Evolutionary conservation across 2,329 filamentous ascomycete species (phyloP).

Genomic region (Microsporum audouinii): DNA sequence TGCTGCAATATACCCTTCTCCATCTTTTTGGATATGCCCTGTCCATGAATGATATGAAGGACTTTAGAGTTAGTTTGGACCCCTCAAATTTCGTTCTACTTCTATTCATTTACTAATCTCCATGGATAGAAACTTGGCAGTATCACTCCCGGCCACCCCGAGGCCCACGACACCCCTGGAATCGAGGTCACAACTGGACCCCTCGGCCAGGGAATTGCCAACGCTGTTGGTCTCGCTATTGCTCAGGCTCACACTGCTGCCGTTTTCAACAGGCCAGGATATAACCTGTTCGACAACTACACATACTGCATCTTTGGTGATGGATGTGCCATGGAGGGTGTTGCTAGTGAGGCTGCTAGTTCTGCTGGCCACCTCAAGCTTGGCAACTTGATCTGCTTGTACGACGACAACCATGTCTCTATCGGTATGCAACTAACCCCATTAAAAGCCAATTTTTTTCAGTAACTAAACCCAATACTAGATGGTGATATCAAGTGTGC

Average conservation of each 20-base stretch:
- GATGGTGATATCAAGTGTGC: conserved; percentile 92
- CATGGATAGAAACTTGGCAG: conserved; percentile 49
- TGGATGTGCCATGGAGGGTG: conserved; percentile 96
- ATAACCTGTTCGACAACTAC: conserved; percentile 86
- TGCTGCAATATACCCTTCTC: conserved; percentile 97
- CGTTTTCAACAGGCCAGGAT: conserved; percentile 93
- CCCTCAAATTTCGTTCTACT: not conserved
- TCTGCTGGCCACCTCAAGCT: conserved; percentile 93
- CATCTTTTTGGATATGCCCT: conserved; percentile 89
- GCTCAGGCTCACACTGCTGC: conserved; percentile 85
- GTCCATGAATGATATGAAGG: conserved; percentile 83
- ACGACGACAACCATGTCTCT: conserved; percentile 97
- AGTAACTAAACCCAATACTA: conserved; percentile 22
- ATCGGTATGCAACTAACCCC: conserved; percentile 42
- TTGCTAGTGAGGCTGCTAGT: conserved; percentile 84
- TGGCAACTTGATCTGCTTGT: conserved; percentile 92
- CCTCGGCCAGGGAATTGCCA: conserved; percentile 92
- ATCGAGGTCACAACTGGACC: conserved; percentile 97
- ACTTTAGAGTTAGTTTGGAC: conserved; percentile 68
- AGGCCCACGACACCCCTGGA: conserved; percentile 91
- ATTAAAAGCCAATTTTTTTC: conserved; percentile 32
- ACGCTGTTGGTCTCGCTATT: conserved; percentile 95
- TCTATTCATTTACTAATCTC: not conserved
- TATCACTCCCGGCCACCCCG: conserved; percentile 92
- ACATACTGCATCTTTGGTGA: conserved; percentile 96